Conservation (phyloP, 176 grass and related monocot species). For the Phragmites australis region DNA sequence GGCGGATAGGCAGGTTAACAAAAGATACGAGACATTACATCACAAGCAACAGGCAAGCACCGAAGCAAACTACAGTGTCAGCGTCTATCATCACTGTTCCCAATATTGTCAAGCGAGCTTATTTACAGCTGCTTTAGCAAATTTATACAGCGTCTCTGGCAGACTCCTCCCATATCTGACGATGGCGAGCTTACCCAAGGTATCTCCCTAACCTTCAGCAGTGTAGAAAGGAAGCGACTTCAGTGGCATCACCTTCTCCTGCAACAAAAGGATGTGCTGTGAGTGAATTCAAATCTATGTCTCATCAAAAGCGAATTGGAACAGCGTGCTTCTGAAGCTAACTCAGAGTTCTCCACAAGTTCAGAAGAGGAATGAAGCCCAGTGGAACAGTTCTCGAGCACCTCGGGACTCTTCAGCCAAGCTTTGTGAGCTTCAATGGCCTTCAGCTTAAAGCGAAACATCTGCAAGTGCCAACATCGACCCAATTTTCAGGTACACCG, state of each 20-base stretch:
- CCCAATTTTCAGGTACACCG: neutral
- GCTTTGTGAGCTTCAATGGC: slow-evolving; percentile 92
- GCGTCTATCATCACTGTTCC: slow-evolving; percentile 20
- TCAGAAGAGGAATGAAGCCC: slow-evolving; percentile 74
- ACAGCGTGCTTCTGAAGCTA: slow-evolving; percentile 5
- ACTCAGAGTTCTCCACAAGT: slow-evolving; percentile 61
- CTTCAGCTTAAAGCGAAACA: slow-evolving; percentile 94
- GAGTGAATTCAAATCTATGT: neutral
- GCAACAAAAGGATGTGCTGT: neutral
- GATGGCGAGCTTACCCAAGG: neutral
- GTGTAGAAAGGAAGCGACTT: slow-evolving; percentile 76
- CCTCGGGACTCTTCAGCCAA: slow-evolving; percentile 94
- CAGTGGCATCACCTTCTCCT: slow-evolving; percentile 69
- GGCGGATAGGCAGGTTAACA: neutral
- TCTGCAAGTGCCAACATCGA: slow-evolving; percentile 50
- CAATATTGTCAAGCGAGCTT: slow-evolving; percentile 37
- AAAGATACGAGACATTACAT: neutral
- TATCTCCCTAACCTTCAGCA: slow-evolving; percentile 46
- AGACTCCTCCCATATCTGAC: slow-evolving; percentile 4
- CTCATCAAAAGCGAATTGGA: neutral
- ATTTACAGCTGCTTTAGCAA: slow-evolving; percentile 69
- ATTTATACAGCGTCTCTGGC: slow-evolving; percentile 35
- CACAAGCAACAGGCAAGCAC: neutral
- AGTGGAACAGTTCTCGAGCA: slow-evolving; percentile 85
- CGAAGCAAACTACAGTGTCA: slow-evolving; percentile 16